phyloP scores from a whole-genome alignment of 805 yeast genomes.

The Candida lessepsii region DNA sequence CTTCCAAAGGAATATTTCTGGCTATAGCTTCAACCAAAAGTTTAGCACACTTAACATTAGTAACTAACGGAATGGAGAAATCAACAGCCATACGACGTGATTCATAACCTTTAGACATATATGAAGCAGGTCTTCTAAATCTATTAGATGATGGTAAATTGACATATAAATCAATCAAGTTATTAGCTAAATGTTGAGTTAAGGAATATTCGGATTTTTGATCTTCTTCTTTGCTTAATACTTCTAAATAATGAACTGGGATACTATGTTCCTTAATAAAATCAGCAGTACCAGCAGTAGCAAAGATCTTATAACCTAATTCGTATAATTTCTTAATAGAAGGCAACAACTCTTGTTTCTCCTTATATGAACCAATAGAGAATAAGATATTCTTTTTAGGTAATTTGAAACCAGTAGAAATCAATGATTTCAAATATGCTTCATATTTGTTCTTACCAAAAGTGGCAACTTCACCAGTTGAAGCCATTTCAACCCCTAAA shows the following conservation, averaged over 20 bases:
- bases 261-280: slow-evolving; percentile 92
- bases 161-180: slow-evolving; percentile 92
- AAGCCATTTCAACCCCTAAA: slow-evolving; percentile 98
- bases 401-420: slow-evolving; percentile 91
- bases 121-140: slow-evolving; percentile 98
- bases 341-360: slow-evolving; percentile 90
- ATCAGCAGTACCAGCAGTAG: slow-evolving; percentile 99
- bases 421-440: slow-evolving; percentile 91
- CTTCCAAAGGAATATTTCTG: slow-evolving; percentile 64
- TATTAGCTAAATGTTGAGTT: slow-evolving; percentile 94
- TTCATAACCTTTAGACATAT: slow-evolving; percentile 95
- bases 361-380: slow-evolving; percentile 96
- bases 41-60: slow-evolving; percentile 97
- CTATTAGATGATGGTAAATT: slow-evolving; percentile 96
- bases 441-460: slow-evolving; percentile 96
- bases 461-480: slow-evolving; percentile 98
- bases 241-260: slow-evolving; percentile 94
- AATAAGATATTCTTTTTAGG: slow-evolving; percentile 93
- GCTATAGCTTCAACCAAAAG: slow-evolving; percentile 91
- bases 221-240: slow-evolving; percentile 67
- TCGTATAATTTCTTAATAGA: slow-evolving; percentile 76
- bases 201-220: slow-evolving; percentile 93
- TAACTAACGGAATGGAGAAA: slow-evolving; percentile 94
- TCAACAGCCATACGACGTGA: slow-evolving; percentile 99
- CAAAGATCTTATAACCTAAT: slow-evolving; percentile 87